These are phyloP conservation scores for Rhododendron kiyosumense DNA, from an alignment of 148 eudicot genomes.

Conservation along the genomic window DNA sequence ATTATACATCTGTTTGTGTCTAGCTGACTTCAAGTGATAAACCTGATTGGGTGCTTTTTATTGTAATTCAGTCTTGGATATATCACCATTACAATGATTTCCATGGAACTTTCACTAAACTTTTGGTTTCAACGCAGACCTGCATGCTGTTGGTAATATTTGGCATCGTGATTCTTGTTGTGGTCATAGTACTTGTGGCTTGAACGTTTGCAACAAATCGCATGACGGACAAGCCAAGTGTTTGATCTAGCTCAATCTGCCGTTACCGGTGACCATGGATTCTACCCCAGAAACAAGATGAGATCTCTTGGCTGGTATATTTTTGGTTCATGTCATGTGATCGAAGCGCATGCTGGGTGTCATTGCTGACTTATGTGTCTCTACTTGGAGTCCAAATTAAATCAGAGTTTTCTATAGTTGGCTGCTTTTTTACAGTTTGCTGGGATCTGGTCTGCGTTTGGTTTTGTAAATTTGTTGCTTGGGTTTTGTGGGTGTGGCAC, in stretches of 20 bases:
- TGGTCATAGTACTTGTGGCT: slow-evolving; percentile 53
- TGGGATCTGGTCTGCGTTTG: not conserved
- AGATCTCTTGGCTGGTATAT: not conserved
- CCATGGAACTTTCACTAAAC: not conserved
- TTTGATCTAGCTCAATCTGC: not conserved
- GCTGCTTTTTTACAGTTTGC: not conserved
- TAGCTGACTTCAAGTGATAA: not conserved
- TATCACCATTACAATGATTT: not conserved
- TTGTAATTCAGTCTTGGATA: not conserved
- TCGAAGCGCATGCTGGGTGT: not conserved
- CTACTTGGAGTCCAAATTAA: not conserved
- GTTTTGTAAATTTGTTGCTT: not conserved
- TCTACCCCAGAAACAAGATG: not conserved
- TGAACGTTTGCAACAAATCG: slow-evolving; percentile 15
- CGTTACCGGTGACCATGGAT: not conserved
- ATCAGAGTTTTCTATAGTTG: not conserved
- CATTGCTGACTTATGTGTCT: not conserved
- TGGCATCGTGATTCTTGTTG: slow-evolving; percentile 62
- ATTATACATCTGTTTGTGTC: not conserved
- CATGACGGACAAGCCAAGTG: not conserved
- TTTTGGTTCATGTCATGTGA: not conserved
- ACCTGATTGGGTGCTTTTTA: not conserved
- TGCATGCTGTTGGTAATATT: slow-evolving; percentile 86
- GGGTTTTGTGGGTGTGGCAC: not conserved
- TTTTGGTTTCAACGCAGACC: slow-evolving; percentile 41